Evolutionary conservation across 495 filamentous ascomycete species (phyloP).

Genomic region (Usnea hakonensis): DNA sequence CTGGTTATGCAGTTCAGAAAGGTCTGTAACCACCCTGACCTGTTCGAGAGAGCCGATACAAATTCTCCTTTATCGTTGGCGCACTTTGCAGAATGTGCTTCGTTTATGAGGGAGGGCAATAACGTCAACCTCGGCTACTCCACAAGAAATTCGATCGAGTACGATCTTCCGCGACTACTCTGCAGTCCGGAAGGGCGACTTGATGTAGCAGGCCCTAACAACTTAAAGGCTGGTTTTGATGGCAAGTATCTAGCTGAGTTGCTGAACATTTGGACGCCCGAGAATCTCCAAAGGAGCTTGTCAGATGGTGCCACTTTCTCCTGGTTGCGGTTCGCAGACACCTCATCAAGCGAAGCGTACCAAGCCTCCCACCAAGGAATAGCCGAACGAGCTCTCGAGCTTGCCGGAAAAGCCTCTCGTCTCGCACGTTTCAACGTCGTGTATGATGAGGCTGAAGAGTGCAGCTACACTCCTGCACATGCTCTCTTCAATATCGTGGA

Average conservation of each 20-base stretch:
- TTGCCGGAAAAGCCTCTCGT: conserved; percentile 37
- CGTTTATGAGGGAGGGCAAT: conserved; percentile 81
- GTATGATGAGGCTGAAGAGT: conserved; percentile 55
- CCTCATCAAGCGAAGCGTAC: conserved; percentile 62
- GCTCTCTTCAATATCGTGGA: conserved; percentile 73
- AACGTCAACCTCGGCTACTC: conserved; percentile 80
- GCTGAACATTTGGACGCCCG: conserved; percentile 82
- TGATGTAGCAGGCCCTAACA: conserved; percentile 66
- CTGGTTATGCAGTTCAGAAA: conserved; percentile 99
- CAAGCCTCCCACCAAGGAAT: conserved; percentile 54
- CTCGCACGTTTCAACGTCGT: conserved; percentile 49
- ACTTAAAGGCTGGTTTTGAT: conserved; percentile 66
- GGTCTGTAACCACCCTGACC: conserved; percentile 96
- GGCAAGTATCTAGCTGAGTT: conserved; percentile 64
- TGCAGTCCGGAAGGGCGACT: conserved; percentile 69
- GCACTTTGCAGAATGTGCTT: conserved; percentile 87
- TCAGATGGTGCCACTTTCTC: conserved; percentile 63
- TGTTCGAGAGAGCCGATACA: conserved; percentile 92
- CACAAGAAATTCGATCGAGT: conserved; percentile 77
- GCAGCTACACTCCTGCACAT: conserved; percentile 51
- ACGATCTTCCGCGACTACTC: conserved; percentile 69
- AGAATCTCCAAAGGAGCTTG: conserved; percentile 59
- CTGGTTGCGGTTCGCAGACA: conserved; percentile 81
- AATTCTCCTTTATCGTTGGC: conserved; percentile 74
- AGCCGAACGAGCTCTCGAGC: conserved; percentile 57